Percentiles rank a stretch among this genome's conserved stretches.
phyloP scores from a whole-genome alignment of 192 early-diverging fungal species.

The Ramicandelaber brevisporus region DNA sequence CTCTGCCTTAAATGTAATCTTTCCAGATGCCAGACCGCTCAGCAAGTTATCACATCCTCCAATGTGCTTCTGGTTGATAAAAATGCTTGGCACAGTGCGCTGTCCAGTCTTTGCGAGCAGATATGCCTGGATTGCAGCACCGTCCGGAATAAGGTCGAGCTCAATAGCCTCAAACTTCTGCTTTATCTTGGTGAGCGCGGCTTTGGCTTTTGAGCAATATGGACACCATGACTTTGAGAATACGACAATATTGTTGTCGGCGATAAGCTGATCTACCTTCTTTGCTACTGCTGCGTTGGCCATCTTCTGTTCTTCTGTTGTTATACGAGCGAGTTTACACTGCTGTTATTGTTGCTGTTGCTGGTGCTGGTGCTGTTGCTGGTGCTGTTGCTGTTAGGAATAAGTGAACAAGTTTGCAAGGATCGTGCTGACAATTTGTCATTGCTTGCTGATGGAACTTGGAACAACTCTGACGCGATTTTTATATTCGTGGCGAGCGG shows the following conservation, averaged over 20 bases:
- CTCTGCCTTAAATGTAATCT: constrained; percentile 11
- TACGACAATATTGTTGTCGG: constrained; percentile 19
- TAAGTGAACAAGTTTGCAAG: too few relatives aligned
- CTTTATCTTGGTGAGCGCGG: constrained; percentile 9
- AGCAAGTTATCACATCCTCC: constrained; percentile 32
- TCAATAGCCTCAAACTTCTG: constrained; percentile 19
- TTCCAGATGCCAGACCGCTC: constrained; percentile 16
- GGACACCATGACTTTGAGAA: constrained; percentile 60
- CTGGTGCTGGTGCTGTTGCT: too few relatives aligned
- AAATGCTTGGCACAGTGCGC: constrained; percentile 54
- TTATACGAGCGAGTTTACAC: too few relatives aligned
- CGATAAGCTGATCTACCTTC: constrained; percentile 10
- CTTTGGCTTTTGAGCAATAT: constrained; percentile 30
- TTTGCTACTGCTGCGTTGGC: constrained; percentile 4
- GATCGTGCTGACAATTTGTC: too few relatives aligned
- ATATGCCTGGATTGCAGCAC: constrained; percentile 29
- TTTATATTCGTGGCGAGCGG: too few relatives aligned
- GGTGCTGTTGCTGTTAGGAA: too few relatives aligned
- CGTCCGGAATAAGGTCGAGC: constrained; percentile 19
- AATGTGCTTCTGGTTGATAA: constrained; percentile 32
- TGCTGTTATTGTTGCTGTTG: too few relatives aligned
- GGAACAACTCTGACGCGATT: too few relatives aligned
- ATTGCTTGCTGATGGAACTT: too few relatives aligned
- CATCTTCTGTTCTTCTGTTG: too few relatives aligned
- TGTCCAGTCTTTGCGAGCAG: constrained; percentile 26